Base-by-base conservation (phyloP, 345 rosid species). In the Salix udensis region DNA sequence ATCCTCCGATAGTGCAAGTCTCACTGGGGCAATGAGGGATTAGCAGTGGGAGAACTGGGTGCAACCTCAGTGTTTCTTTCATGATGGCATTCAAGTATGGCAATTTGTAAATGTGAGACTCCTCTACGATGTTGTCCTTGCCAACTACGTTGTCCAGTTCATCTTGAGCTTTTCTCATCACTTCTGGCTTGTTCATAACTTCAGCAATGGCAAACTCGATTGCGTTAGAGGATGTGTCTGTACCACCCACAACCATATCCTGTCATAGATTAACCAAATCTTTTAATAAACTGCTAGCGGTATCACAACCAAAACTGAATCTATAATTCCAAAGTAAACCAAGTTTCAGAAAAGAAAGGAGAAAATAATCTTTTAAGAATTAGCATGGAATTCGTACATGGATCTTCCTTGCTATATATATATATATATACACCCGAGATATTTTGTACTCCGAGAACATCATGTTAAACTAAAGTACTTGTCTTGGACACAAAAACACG, bases 241-340 rank as follows among this genome's bases (percentile, higher is more conserved):
- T 55, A 2, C 94, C 94, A 5, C 88, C 90, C 65, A 88, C 83
- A 37, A 90, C 73, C 87, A 89, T 89, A 78, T 89, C 90, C 92
- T 89, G 78, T 44, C 13, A 26, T 28, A 10, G 62, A 1, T 7
- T 48, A 10, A 58, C 8, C 21, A 48, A 26, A 72, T 14, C 31
- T 13, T 74, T 13, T 75, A 31, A 10, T 26, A n/a, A n/a, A n/a
- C n/a, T n/a, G n/a, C n/a, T n/a, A n/a, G n/a, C n/a, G n/a, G n/a
- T n/a, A n/a, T n/a, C n/a, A n/a, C n/a, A n/a, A n/a, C n/a, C n/a
- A n/a, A n/a, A n/a, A n/a, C n/a, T n/a, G n/a, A n/a, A n/a, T n/a
- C n/a, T n/a, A n/a, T n/a, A n/a, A n/a, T n/a, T n/a, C n/a, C n/a
- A n/a, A n/a, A n/a, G n/a, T n/a, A n/a, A n/a, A n/a, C n/a, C n/a